A percentile compares a stretch with the other conserved stretches of the same genome.
Evolutionary conservation across 108 stramenopile species (phyloP).

Genomic region (Thalassiosira profunda): DNA sequence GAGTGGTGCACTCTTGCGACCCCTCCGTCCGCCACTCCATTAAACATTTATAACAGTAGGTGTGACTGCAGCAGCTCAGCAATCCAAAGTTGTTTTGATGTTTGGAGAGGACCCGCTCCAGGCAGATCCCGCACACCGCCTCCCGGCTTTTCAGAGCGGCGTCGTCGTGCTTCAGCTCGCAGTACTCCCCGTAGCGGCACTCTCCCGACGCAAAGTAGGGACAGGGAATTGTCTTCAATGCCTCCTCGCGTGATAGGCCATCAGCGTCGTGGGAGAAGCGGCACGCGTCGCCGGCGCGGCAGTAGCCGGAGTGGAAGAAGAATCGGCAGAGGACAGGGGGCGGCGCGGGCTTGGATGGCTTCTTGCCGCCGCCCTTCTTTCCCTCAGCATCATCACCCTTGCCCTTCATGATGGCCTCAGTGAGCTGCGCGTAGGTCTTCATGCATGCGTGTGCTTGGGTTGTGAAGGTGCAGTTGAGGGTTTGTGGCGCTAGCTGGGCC

Average conservation of each 20-base stretch:
- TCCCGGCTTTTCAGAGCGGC: background rate
- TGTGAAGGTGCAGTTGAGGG: no score
- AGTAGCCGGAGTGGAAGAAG: conserved; percentile 41
- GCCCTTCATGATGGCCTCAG: no score
- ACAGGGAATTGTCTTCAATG: conserved; percentile 36
- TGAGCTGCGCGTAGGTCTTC: no score
- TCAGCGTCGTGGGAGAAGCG: conserved; percentile 43
- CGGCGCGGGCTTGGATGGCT: background rate
- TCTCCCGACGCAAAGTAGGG: conserved; percentile 26
- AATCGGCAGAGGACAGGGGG: conserved; percentile 47
- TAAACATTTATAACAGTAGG: conserved; percentile 55
- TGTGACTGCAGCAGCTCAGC: conserved; percentile 54
- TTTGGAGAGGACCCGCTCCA: conserved; percentile 28
- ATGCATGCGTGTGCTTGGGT: no score
- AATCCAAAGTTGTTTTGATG: conserved; percentile 37
- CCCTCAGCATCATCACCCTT: no score
- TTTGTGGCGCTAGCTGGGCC: no score
- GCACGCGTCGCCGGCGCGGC: conserved; percentile 46
- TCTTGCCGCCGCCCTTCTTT: no score
- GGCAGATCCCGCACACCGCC: conserved; percentile 57
- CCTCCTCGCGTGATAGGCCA: conserved; percentile 34
- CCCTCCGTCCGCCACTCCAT: conserved; percentile 58
- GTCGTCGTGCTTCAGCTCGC: conserved; percentile 24
- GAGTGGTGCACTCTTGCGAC: conserved; percentile 15
- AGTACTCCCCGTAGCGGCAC: conserved; percentile 44